Evolutionary conservation across 2,329 filamentous ascomycete species (phyloP).

Genomic region (Aureobasidium melanogenum): DNA sequence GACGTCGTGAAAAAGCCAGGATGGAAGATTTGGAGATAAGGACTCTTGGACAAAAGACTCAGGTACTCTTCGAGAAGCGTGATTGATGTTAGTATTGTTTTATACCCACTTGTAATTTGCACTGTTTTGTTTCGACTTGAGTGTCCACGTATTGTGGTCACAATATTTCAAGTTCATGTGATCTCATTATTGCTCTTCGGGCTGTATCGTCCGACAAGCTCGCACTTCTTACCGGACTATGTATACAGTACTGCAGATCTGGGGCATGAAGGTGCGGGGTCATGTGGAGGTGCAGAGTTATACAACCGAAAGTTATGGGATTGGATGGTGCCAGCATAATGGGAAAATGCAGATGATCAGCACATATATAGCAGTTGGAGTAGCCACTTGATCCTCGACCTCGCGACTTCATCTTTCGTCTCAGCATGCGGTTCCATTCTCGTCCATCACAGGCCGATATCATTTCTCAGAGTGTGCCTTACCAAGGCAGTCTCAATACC

Average conservation of each 20-base stretch:
- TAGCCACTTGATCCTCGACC: neutral
- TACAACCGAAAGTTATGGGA: neutral
- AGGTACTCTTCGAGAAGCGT: neutral
- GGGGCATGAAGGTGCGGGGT: neutral
- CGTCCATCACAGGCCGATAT: neutral
- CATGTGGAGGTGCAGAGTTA: neutral
- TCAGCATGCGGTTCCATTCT: constrained; percentile 1
- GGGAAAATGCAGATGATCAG: neutral
- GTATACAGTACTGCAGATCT: constrained; percentile 1
- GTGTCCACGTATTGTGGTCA: neutral
- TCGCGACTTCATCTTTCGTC: neutral
- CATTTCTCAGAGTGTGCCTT: neutral
- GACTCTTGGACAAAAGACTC: neutral
- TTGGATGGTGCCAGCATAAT: neutral
- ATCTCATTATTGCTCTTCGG: neutral
- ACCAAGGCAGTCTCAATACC: neutral
- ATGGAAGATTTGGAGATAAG: constrained; percentile 29
- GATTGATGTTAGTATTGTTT: neutral
- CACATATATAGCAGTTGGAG: neutral
- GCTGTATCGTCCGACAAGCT: neutral
- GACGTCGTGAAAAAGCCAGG: constrained; percentile 27
- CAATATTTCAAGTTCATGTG: neutral
- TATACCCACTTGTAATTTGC: neutral
- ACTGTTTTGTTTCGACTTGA: neutral
- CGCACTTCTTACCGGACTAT: constrained; percentile 8